These are phyloP conservation scores for Kentomonas sorsogonicus DNA, from an alignment of 208 protist genomes.

Conservation along the genomic window DNA sequence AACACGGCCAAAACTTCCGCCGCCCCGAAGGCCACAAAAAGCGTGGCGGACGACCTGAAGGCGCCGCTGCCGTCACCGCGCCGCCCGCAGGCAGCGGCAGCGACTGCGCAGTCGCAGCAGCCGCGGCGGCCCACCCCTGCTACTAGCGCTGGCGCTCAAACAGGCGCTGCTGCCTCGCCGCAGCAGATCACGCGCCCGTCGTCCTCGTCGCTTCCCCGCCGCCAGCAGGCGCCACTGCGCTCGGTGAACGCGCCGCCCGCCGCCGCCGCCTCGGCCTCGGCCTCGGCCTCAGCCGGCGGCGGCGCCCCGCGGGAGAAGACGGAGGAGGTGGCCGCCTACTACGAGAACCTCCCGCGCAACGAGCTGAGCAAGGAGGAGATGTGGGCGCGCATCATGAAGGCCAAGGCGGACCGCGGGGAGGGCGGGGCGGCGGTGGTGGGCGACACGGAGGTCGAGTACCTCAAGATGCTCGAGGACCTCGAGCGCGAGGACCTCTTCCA, in stretches of 20 bases:
- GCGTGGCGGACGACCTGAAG: too few relatives aligned
- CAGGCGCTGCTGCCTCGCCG: background rate
- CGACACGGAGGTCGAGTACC: constrained; percentile 68
- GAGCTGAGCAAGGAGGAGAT: constrained; percentile 84
- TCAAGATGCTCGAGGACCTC: constrained; percentile 77
- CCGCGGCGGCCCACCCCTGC: too few relatives aligned
- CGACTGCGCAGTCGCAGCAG: too few relatives aligned
- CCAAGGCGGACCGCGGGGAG: constrained; percentile 41
- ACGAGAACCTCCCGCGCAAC: constrained; percentile 64
- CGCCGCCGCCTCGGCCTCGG: constrained; percentile 1
- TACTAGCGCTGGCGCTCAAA: too few relatives aligned
- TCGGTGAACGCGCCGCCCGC: too few relatives aligned
- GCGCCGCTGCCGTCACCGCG: constrained; percentile 5
- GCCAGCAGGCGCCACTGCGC: constrained; percentile 12
- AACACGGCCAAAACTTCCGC: background rate
- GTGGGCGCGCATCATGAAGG: constrained; percentile 59
- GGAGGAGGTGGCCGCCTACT: constrained; percentile 75
- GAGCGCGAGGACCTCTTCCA: constrained; percentile 73
- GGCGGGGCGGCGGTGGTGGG: constrained; percentile 21
- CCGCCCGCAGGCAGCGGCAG: background rate
- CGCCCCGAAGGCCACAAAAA: background rate
- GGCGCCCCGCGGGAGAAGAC: constrained; percentile 12
- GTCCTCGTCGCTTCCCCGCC: constrained; percentile 17
- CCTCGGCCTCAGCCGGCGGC: background rate
- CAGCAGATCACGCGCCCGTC: background rate